phyloP scores from a whole-genome alignment of 1,139 yeast genomes.

The Zygosaccharomyces sapae region DNA sequence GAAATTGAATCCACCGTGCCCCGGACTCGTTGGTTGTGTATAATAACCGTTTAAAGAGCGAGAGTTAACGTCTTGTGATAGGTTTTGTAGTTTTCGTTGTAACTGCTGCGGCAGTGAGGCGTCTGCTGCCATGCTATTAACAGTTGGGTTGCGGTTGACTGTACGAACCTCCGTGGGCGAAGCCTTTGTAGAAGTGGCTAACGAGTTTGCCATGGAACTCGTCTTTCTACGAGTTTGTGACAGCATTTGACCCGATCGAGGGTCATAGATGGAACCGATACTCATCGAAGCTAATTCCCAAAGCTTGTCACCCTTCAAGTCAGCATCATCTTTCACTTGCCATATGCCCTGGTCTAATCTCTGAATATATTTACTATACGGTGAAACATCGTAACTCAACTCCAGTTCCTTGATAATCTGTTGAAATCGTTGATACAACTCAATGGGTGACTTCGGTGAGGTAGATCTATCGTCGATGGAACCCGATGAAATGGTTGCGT shows the following conservation, averaged over 20 bases:
- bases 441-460: slow-evolving; percentile 34
- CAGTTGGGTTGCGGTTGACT: slow-evolving; percentile 13
- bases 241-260: slow-evolving; percentile 29
- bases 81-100: slow-evolving; percentile 27
- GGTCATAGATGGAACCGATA: slow-evolving; percentile 31
- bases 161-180: slow-evolving; percentile 15
- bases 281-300: slow-evolving; percentile 32
- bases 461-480: slow-evolving; percentile 30
- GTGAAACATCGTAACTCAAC: slow-evolving; percentile 31
- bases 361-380: slow-evolving; percentile 34
- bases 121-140: slow-evolving; percentile 21
- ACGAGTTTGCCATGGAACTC: slow-evolving; percentile 15
- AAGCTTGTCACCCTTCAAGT: slow-evolving; percentile 27
- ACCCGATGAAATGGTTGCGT: slow-evolving; percentile 26
- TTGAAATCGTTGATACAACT: slow-evolving; percentile 34
- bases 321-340: slow-evolving; percentile 33
- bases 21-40: slow-evolving; percentile 36
- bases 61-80: slow-evolving; percentile 28
- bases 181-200: slow-evolving; percentile 18
- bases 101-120: slow-evolving; percentile 30
- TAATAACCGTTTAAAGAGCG: slow-evolving; percentile 31
- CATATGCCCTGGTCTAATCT: slow-evolving; percentile 29
- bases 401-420: slow-evolving; percentile 34
- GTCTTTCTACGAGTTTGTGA: slow-evolving; percentile 16
- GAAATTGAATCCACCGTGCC: slow-evolving; percentile 19